Percentiles rank a stretch among this genome's conserved stretches.
Conservation (phyloP, 768 basidiomycete genomes). For the Pulveroboletus frians region DNA sequence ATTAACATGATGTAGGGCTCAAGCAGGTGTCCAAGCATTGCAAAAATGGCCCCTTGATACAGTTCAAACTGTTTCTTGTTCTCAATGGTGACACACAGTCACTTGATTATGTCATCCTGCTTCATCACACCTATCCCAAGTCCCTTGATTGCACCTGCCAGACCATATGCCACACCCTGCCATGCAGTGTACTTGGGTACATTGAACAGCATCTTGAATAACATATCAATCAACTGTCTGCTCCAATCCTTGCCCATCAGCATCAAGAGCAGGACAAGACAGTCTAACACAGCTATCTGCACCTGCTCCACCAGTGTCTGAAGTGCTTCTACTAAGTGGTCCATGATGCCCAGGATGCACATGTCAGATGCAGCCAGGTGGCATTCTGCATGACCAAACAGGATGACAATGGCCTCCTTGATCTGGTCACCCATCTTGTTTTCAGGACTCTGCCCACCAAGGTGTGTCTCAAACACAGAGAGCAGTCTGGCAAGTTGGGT, state of each 20-base stretch:
- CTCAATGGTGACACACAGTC: conserved; percentile 69
- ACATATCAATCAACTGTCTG: conserved; percentile 60
- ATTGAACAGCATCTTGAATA: conserved; percentile 73
- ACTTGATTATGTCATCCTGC: conserved; percentile 70
- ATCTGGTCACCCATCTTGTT: conserved; percentile 80
- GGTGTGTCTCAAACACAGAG: conserved; percentile 72
- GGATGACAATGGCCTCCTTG: conserved; percentile 91
- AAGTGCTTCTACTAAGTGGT: conserved; percentile 81
- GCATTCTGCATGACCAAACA: conserved; percentile 87
- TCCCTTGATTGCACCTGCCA: conserved; percentile 92
- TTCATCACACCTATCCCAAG: conserved; percentile 82
- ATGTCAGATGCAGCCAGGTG: conserved; percentile 75
- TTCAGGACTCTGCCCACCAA: conserved; percentile 47
- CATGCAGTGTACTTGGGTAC: conserved; percentile 85
- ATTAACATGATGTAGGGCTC: conserved; percentile 88
- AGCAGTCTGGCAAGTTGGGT: conserved; percentile 69
- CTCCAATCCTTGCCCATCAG: conserved; percentile 46
- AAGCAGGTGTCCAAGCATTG: conserved; percentile 83
- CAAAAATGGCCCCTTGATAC: conserved; percentile 92
- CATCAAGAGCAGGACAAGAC: conserved; percentile 80
- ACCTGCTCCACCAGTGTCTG: conserved; percentile 95
- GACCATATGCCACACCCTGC: conserved; percentile 96
- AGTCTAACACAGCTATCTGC: conserved; percentile 94
- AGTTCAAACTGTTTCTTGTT: conserved; percentile 87
- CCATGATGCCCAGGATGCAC: conserved; percentile 76